Base-by-base conservation (phyloP, 345 rosid species). In the Eucalyptus leucophloia region DNA sequence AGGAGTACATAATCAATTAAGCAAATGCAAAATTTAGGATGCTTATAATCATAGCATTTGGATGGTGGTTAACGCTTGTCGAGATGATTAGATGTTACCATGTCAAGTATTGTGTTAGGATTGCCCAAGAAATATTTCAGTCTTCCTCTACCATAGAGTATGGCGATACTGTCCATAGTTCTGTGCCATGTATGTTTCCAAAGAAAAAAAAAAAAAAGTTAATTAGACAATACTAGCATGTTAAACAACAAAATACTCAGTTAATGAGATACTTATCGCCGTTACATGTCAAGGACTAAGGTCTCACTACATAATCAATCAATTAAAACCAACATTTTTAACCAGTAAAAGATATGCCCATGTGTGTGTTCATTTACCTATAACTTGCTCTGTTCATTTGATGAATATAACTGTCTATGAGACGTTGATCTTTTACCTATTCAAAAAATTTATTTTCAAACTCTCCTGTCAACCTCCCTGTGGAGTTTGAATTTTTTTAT, bases 101-200 rank as follows among this genome's bases (percentile, higher is more conserved):
- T 86, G 91, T 93, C 95, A 47, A 91, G 77, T 23, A 92, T 93
- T 12, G 90, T 91, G 21, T 89, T 86, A 32, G 91, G 92, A 24
- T 92, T 92, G n/a, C 88, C 91, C 17, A 91, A 49, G 88, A 91
- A 93, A 42, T 90, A 90, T 24, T 92, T 90, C 16, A 92, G 89
- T 91, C 87, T 91, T 67, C 95, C 95, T 89, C 87, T 91, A 16
- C 94, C 93, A 87, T 91, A 92, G 87, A 51, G 90, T 49, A 91
- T 28, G 54, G 90, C 88, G 3, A 93, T 87, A 53, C 92, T 91
- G 45, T 93, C 95, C 87, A 93, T 60, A 89, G 92, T 93, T 87
- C 94, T 93, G 89, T n/a, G n/a, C 3, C 26, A 45, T 6, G 14
- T 28, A 37, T 51, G 26, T 80, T 86, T 11, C 8, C 82, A 72